Conservation (phyloP, 805 yeast species). For the Cyberlindnera petersonii region DNA sequence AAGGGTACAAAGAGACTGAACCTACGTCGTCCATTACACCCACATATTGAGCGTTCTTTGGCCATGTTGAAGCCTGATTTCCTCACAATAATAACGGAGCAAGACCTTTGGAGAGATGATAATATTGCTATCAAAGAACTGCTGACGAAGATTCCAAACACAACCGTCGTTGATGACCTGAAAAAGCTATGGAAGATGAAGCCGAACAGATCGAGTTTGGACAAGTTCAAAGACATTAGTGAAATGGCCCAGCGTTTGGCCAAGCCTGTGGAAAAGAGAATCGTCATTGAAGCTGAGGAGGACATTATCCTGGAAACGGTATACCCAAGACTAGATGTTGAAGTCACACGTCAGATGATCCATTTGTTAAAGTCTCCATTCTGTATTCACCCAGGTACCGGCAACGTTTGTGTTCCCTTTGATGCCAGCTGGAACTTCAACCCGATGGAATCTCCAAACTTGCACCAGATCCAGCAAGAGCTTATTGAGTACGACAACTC, state of each 20-base stretch:
- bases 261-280: slow-evolving; percentile 42
- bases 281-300: slow-evolving; percentile 66
- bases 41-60: slow-evolving; percentile 75
- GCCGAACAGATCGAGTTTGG: slow-evolving; percentile 48
- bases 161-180: slow-evolving; percentile 48
- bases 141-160: slow-evolving; percentile 57
- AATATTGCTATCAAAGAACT: slow-evolving; percentile 52
- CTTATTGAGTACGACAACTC: slow-evolving; percentile 46
- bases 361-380: slow-evolving; percentile 95
- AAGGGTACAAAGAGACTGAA: slow-evolving; percentile 46
- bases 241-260: slow-evolving; percentile 38
- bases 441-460: slow-evolving; percentile 77
- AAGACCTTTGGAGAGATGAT: slow-evolving; percentile 77
- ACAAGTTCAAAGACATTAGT: slow-evolving; percentile 80
- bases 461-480: slow-evolving; percentile 60
- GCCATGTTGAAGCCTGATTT: slow-evolving; percentile 63
- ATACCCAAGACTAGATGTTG: slow-evolving; percentile 91
- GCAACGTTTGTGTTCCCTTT: slow-evolving; percentile 90
- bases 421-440: slow-evolving; percentile 51
- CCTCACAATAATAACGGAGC: slow-evolving; percentile 67
- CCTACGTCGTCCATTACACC: slow-evolving; percentile 81
- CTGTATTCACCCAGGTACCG: slow-evolving; percentile 95
- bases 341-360: slow-evolving; percentile 83
- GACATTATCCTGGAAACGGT: slow-evolving; percentile 75
- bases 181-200: slow-evolving; percentile 54